Evolutionary conservation across 2,329 filamentous ascomycete genomes (phyloP).

Genomic region (Fusarium sulawesiense): DNA sequence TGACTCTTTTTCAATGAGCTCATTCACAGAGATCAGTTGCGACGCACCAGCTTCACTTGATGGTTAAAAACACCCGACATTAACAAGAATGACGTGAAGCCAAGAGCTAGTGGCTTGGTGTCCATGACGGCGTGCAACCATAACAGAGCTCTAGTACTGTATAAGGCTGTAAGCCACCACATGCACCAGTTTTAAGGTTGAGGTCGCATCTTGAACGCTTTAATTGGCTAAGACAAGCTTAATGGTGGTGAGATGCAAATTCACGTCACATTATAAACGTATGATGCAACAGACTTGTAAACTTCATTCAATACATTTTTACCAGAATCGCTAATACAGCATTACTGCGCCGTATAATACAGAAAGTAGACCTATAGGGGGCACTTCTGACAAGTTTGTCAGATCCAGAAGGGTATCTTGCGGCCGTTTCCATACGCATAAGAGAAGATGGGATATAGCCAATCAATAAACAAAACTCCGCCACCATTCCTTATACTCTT

Average conservation of each 20-base stretch:
- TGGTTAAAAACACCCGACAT: not conserved
- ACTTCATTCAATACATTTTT: not conserved
- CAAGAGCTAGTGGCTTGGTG: not conserved
- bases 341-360: conserved; percentile 6
- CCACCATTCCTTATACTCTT: not conserved
- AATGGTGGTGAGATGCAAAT: not conserved
- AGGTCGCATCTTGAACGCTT: not conserved
- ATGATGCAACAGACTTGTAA: not conserved
- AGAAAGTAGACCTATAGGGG: conserved; percentile 20
- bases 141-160: not conserved
- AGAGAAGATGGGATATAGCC: conserved; percentile 7
- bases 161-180: not conserved
- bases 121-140: not conserved
- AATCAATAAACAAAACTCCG: conserved; percentile 1
- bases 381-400: conserved; percentile 16
- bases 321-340: not conserved
- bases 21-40: not conserved
- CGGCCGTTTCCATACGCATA: conserved; percentile 37
- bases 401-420: conserved; percentile 41
- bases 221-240: not conserved
- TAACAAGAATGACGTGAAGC: conserved; percentile 11
- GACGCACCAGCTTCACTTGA: not conserved
- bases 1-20: not conserved
- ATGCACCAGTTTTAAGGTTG: not conserved
- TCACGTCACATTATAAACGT: not conserved